Percentiles rank a stretch among this genome's conserved stretches.
Evolutionary conservation across 192 early-diverging fungal species (phyloP).

Genomic region (Coemansia sp.): DNA sequence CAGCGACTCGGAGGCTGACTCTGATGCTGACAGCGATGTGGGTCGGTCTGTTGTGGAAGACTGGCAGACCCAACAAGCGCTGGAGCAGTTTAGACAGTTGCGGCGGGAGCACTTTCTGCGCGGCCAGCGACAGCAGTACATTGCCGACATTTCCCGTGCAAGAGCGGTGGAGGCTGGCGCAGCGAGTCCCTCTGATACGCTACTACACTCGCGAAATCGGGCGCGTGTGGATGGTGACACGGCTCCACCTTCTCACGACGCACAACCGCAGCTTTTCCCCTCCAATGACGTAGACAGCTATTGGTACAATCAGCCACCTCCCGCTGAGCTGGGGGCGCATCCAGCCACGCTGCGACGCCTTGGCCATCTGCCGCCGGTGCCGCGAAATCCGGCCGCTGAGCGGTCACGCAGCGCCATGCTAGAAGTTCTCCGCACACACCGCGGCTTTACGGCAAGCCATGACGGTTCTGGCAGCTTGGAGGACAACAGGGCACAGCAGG

Average conservation of each 20-base stretch:
- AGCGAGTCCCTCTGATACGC: not conserved
- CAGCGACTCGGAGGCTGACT: constrained; percentile 19
- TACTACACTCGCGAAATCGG: constrained; percentile 2
- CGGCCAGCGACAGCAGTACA: constrained; percentile 26
- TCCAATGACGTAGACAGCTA: constrained; percentile 55
- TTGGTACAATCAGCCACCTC: constrained; percentile 50
- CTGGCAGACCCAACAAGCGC: constrained; percentile 13
- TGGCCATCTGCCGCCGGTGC: constrained; percentile 8
- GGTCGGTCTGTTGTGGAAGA: not conserved
- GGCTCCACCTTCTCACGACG: not conserved
- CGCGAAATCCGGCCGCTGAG: constrained; percentile 21
- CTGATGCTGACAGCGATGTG: constrained; percentile 2
- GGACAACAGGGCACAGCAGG: constrained; percentile 8
- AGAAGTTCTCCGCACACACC: constrained; percentile 23
- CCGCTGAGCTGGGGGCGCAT: not conserved
- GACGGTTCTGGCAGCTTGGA: constrained; percentile 14
- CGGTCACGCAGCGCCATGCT: constrained; percentile 37
- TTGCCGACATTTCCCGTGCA: not conserved
- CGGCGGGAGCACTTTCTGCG: constrained; percentile 32
- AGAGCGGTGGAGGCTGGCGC: no score
- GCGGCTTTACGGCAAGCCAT: constrained; percentile 2
- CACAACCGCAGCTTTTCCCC: constrained; percentile 24
- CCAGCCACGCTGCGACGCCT: constrained; percentile 1
- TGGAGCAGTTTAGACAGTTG: constrained; percentile 33
- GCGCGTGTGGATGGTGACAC: not conserved